Conservation (phyloP, 176 grass and related monocot genomes). For the Zoysia japonica region DNA sequence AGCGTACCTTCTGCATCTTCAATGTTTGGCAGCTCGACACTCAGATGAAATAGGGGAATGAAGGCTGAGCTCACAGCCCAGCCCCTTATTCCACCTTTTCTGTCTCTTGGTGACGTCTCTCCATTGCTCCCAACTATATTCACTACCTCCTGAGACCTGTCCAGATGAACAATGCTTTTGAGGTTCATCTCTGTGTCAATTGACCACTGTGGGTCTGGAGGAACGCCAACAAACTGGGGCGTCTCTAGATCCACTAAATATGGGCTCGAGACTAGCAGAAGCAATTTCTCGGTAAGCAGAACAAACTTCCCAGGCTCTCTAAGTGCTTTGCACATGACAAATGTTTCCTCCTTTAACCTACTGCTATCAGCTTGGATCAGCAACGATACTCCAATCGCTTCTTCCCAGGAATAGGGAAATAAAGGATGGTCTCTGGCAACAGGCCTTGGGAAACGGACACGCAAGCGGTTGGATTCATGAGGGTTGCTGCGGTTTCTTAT, state of each 20-base stretch:
- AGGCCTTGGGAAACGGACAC: conserved; percentile 69
- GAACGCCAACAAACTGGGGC: conserved; percentile 68
- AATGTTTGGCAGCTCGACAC: conserved; percentile 57
- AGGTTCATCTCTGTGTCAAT: conserved; percentile 80
- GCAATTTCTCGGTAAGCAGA: conserved; percentile 65
- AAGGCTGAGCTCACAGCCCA: conserved; percentile 58
- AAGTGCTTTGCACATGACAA: conserved; percentile 85
- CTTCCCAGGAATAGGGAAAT: conserved; percentile 89
- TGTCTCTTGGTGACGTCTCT: conserved; percentile 65
- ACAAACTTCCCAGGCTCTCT: conserved; percentile 64
- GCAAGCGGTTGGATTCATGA: conserved; percentile 62
- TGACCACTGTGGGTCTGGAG: conserved; percentile 70
- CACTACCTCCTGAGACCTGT: conserved; percentile 69
- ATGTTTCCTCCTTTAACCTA: conserved; percentile 74
- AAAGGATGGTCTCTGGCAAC: conserved; percentile 54
- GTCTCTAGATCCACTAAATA: conserved; percentile 62
- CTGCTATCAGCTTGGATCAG: conserved; percentile 70
- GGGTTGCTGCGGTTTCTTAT: conserved; percentile 89
- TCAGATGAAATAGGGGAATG: conserved; percentile 78
- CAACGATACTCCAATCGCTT: conserved; percentile 72
- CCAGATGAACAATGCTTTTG: conserved; percentile 81
- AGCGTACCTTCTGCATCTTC: conserved; percentile 79
- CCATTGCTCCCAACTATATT: conserved; percentile 91
- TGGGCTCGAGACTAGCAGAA: conserved; percentile 61
- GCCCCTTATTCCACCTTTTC: conserved; percentile 50